Evolutionary conservation across 176 grass and related monocot genomes (phyloP).

Genomic region (Zoysia pacifica): DNA sequence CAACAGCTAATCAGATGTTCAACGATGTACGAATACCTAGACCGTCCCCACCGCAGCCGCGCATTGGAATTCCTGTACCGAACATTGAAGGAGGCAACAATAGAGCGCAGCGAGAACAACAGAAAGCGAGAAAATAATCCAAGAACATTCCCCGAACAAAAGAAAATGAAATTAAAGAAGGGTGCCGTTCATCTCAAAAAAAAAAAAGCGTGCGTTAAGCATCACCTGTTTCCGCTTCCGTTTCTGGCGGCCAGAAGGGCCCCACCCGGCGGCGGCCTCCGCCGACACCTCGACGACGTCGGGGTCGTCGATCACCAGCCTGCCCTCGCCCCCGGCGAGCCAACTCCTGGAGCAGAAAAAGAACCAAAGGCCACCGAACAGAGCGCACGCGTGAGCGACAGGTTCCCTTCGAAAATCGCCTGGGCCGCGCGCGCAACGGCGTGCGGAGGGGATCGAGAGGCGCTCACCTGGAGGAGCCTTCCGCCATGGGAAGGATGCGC

Average conservation of each 20-base stretch:
- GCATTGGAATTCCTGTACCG: background rate
- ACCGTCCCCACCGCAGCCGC: background rate
- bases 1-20: background rate
- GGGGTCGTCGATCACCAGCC: conserved; percentile 30
- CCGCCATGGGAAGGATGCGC: conserved; percentile 30
- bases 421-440: background rate
- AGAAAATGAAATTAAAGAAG: background rate
- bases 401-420: background rate
- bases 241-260: conserved; percentile 47
- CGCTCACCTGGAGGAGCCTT: conserved; percentile 36
- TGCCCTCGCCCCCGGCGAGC: background rate
- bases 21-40: background rate
- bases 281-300: conserved; percentile 55
- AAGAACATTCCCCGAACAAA: background rate
- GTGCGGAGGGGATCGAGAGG: background rate
- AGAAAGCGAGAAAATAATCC: background rate
- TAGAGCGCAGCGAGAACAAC: background rate
- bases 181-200: background rate
- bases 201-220: background rate
- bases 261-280: conserved; percentile 35
- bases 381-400: background rate
- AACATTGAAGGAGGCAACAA: background rate
- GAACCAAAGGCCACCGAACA: background rate
- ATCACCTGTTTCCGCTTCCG: conserved; percentile 53
- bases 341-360: conserved; percentile 20